Evolutionary conservation across 139 green algal genomes (phyloP).

Genomic region (Chlorokybus atmophyticus): DNA sequence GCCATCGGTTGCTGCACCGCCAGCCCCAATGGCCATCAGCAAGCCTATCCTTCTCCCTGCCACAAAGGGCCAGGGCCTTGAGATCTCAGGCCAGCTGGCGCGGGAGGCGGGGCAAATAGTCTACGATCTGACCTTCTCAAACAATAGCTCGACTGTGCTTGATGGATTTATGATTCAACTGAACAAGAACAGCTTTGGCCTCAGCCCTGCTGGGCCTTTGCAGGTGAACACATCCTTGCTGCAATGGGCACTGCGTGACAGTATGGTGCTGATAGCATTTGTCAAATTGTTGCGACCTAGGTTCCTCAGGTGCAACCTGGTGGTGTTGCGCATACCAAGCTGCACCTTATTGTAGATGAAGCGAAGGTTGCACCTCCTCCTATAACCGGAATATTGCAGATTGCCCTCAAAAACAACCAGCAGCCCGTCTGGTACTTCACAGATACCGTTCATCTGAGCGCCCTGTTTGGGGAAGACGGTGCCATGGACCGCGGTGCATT

Average conservation of each 20-base stretch:
- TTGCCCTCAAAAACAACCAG: slow-evolving; percentile 67
- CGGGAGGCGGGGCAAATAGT: slow-evolving; percentile 30
- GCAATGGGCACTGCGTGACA: too few species aligned
- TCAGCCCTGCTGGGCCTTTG: slow-evolving; percentile 36
- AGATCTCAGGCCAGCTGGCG: slow-evolving; percentile 44
- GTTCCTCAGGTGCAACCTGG: too few species aligned
- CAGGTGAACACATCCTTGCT: too few species aligned
- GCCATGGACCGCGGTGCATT: slow-evolving; percentile 24
- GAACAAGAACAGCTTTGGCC: slow-evolving; percentile 83
- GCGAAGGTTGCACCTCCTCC: slow-evolving; percentile 33
- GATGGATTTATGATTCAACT: slow-evolving; percentile 89
- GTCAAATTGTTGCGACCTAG: too few species aligned
- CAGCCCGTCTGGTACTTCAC: slow-evolving; percentile 79
- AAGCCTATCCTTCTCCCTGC: slow-evolving; percentile 52
- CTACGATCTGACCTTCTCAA: slow-evolving; percentile 62
- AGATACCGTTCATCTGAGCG: slow-evolving; percentile 47
- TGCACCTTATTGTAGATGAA: too few species aligned
- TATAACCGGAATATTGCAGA: slow-evolving; percentile 37
- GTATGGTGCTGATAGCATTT: too few species aligned
- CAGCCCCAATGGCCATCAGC: background rate
- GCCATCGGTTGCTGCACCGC: background rate
- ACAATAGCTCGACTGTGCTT: slow-evolving; percentile 37
- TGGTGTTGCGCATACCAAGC: too few species aligned
- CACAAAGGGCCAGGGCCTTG: slow-evolving; percentile 60
- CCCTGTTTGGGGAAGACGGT: slow-evolving; percentile 30